Base-by-base conservation (phyloP, 257 asterid genomes). In the Salvia hispanica region DNA sequence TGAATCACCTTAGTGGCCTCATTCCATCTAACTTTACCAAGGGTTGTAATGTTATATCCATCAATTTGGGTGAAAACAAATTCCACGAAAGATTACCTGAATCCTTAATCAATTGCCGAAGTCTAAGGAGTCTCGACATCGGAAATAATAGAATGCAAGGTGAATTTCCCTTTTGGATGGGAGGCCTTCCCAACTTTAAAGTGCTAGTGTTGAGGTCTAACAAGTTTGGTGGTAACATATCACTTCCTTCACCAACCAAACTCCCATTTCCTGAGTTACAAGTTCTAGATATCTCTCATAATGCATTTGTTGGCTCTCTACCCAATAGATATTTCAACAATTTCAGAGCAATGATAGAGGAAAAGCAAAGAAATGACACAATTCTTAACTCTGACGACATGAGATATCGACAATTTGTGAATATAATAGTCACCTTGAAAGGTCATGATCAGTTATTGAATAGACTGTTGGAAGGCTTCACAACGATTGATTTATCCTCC, bases 111-210 rank as follows among this genome's bases (percentile, higher is more conserved):
- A 72, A 72, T 33, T 79, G 81, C 67, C 67, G n/a, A 56, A 31
- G 13, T 2, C 47, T 65, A 28, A 10, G 33, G 69, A 69, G 37
- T 3, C 43, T 57, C 67, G 62, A 66, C 16, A 6, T 65, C 44
- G 72, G 75, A 66, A 55, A 72, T 45, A 82, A 82, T 51, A n/a
- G 58, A n/a, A 44, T 82, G 25, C 64, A 16, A 37, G 81, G 42
- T 25, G 1, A 7, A 3, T 82, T 82, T 40, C 84, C 84, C 7
- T 31, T 31, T 7, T 76, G 79, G 82, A 21, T 74, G 61, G 76
- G 18, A 15, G 54, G 6, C 58, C 77, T 82, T 68, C 58, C 61
- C 6, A 36, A 67, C 2, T 76, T 82, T 40, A 62, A 9, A 31
- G 79, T 77, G 36, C 73, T 79, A 10, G 69, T 53, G 21, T 62